A percentile compares a stretch with the other conserved stretches of the same genome.
These are phyloP conservation scores for Alectoria sarmentosa DNA, from an alignment of 495 filamentous ascomycete genomes.

Conservation along the genomic window DNA sequence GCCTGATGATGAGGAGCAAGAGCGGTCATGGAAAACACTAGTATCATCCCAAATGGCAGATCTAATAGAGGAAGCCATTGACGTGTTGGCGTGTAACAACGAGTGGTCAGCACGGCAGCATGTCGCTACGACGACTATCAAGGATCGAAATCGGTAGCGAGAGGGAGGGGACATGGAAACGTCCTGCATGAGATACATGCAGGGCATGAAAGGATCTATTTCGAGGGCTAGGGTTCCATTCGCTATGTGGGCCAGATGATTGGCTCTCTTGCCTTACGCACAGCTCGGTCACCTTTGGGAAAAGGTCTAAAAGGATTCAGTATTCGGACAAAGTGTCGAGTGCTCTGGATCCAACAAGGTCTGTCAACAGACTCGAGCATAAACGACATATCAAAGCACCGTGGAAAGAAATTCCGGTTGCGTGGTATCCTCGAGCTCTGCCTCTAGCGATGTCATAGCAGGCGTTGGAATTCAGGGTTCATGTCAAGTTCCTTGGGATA, in stretches of 20 bases:
- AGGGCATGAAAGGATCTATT: neutral
- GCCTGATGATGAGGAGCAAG: neutral
- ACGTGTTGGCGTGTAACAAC: conserved; percentile 7
- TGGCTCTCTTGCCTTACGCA: neutral
- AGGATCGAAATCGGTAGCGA: conserved; percentile 1
- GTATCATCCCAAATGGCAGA: neutral
- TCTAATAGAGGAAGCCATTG: neutral
- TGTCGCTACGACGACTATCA: conserved; percentile 4
- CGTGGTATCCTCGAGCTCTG: neutral
- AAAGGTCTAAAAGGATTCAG: neutral
- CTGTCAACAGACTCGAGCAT: neutral
- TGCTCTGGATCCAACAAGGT: neutral
- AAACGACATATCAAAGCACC: neutral
- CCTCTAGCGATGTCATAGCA: neutral
- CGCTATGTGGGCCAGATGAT: neutral
- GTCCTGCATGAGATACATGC: conserved; percentile 10
- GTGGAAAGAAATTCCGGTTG: neutral
- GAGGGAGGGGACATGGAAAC: neutral
- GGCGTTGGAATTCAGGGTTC: neutral
- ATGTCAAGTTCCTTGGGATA: neutral
- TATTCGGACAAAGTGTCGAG: neutral
- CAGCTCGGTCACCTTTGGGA: neutral
- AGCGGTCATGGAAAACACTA: neutral
- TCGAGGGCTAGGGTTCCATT: neutral
- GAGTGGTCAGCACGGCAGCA: conserved; percentile 2